These are phyloP conservation scores for Aspergillus ruber DNA, from an alignment of 2,329 filamentous ascomycete species.

Conservation along the genomic window DNA sequence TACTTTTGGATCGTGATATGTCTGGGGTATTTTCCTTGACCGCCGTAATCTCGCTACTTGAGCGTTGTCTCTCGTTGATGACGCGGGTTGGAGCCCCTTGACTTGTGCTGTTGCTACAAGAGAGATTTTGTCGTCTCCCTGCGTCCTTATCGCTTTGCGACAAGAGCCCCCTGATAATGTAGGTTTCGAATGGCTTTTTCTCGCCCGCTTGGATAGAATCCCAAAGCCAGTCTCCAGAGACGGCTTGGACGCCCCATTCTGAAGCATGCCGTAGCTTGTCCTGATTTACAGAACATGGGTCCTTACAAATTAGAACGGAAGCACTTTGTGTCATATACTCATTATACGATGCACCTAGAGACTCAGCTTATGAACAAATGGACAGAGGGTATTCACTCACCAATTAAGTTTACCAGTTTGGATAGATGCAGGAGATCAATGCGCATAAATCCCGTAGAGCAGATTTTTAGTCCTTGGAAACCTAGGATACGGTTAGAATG, in stretches of 20 bases:
- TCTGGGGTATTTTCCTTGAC: not conserved
- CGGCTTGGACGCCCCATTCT: slow-evolving; percentile 71
- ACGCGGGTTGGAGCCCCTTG: not conserved
- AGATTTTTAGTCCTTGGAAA: slow-evolving; percentile 65
- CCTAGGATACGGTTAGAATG: slow-evolving; percentile 34
- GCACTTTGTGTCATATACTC: slow-evolving; percentile 66
- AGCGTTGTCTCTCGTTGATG: not conserved
- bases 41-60: not conserved
- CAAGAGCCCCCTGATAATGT: slow-evolving; percentile 28
- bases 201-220: slow-evolving; percentile 58
- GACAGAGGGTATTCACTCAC: slow-evolving; percentile 27
- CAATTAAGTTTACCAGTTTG: slow-evolving; percentile 67
- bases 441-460: slow-evolving; percentile 74
- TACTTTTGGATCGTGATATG: not conserved
- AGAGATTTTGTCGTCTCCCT: slow-evolving; percentile 12
- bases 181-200: slow-evolving; percentile 44
- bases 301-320: slow-evolving; percentile 71
- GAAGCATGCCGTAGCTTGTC: slow-evolving; percentile 76
- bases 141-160: slow-evolving; percentile 17
- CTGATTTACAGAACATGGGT: slow-evolving; percentile 45
- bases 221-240: slow-evolving; percentile 78
- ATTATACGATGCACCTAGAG: slow-evolving; percentile 64
- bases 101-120: slow-evolving; percentile 6
- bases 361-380: slow-evolving; percentile 13
- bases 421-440: slow-evolving; percentile 81